Evolutionary conservation across 768 basidiomycete species (phyloP), one percentile per base, ranked within the genome.

Genomic region (Trichaptum fuscoviolaceum): DNA sequence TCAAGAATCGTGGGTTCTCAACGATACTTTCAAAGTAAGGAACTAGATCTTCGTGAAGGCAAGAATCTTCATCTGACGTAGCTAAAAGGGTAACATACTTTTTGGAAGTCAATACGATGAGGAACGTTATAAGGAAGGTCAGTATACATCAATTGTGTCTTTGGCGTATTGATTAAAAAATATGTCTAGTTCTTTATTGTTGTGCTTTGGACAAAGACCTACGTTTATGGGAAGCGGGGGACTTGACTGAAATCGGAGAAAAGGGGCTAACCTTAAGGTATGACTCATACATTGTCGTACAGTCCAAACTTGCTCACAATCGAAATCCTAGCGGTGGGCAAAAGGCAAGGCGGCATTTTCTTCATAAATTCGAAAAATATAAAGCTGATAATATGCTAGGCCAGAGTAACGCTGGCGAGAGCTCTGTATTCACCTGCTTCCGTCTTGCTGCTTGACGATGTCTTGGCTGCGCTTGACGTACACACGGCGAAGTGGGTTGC

Each of bases 241-340:
- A 85, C 67, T 63, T 76, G 64, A 84, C 84, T 7, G 84, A 85
- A 68, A 82, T 87, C 25, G 86, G 86, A 15, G 86, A 87, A 68
- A 86, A 84, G 70, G 86, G 86, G 6, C 69, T 84, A 6, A 84
- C 80, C 1, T 67, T 81, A 35, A 80, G 78, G 78, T 75, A 59
- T 27, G 61, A 27, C 12, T 34, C 25, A n/a, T 2, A 26, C 12
- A 0, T 18, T 9, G 9, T 58, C 10, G 17, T 17, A 8, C n/a
- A 34, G 35, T 1, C 1, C 27, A 6, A 34, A 15, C 24, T 24
- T n/a, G 5, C 2, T 18, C 61, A 27, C 60, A 23, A 35, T 18
- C 17, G 2, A 23, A 15, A 5, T 35, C 20, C 8, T 35, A 77
- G 76, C 69, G 82, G 82, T 10, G 82, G 82, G 8, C 82, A 84